Evolutionary conservation across 768 basidiomycete genomes (phyloP).

Genomic region (Exidia glandulosa): DNA sequence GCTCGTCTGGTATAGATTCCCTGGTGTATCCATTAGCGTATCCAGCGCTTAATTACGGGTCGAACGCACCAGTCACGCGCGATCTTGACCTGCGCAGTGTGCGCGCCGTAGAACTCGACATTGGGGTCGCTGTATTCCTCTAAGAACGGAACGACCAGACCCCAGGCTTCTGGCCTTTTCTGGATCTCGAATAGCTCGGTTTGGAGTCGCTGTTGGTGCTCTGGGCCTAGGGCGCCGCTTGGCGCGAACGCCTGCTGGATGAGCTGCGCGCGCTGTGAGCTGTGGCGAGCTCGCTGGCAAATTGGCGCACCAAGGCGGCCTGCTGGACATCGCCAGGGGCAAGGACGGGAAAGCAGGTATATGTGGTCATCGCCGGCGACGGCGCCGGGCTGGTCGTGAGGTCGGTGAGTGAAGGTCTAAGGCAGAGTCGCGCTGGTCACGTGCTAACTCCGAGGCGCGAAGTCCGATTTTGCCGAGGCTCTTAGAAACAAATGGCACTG

Average conservation of each 20-base stretch:
- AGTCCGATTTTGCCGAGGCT: no score
- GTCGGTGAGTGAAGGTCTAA: no score
- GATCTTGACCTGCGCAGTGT: slow-evolving; percentile 90
- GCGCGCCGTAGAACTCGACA: slow-evolving; percentile 91
- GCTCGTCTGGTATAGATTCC: slow-evolving; percentile 61
- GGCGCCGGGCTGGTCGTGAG: no score
- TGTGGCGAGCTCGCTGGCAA: slow-evolving; percentile 6
- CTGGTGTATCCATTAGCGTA: no score
- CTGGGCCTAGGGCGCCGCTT: slow-evolving; percentile 32
- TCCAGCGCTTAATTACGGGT: background rate
- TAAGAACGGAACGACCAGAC: slow-evolving; percentile 66
- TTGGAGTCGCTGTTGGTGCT: slow-evolving; percentile 52
- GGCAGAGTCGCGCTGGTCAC: no score
- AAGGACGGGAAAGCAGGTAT: slow-evolving; percentile 31
- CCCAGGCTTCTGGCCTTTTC: slow-evolving; percentile 73
- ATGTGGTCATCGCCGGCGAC: no score
- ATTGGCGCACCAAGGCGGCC: slow-evolving; percentile 40
- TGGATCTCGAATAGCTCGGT: slow-evolving; percentile 69
- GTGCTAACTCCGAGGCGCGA: no score
- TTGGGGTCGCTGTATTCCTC: slow-evolving; percentile 60
- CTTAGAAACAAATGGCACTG: no score
- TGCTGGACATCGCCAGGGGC: slow-evolving; percentile 42
- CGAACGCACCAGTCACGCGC: slow-evolving; percentile 72
- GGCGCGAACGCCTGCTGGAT: slow-evolving; percentile 60
- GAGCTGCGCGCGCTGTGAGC: slow-evolving; percentile 31